phyloP scores from a whole-genome alignment of 2,329 filamentous ascomycete species.

The Botrytis sinoallii region DNA sequence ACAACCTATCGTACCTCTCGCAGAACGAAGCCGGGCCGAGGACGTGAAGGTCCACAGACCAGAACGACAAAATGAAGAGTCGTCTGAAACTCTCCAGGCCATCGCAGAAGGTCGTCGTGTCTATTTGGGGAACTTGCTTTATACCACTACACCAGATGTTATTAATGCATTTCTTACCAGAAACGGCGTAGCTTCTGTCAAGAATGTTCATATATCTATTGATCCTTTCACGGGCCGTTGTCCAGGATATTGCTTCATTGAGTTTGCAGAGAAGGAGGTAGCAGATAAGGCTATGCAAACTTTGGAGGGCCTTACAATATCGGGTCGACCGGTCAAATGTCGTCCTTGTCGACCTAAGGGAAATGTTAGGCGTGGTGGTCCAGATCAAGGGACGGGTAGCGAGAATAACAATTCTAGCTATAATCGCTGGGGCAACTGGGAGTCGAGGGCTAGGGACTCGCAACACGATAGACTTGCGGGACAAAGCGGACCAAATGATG shows the following conservation, averaged over 20 bases:
- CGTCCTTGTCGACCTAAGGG: background rate
- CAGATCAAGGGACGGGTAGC: background rate
- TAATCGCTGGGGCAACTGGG: constrained; percentile 10
- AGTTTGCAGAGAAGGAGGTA: background rate
- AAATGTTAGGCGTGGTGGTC: background rate
- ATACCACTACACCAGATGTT: background rate
- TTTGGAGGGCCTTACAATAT: background rate
- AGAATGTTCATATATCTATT: background rate
- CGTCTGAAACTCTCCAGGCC: background rate
- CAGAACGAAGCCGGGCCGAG: background rate
- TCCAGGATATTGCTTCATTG: constrained; percentile 8
- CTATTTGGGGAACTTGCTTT: constrained; percentile 6
- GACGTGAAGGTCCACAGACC: background rate
- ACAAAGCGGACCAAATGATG: background rate
- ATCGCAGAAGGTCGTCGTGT: constrained; percentile 6
- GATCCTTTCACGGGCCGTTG: background rate
- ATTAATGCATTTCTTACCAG: background rate
- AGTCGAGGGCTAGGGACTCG: background rate
- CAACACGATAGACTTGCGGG: background rate
- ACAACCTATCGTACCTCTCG: constrained; percentile 2
- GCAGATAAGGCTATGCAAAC: background rate
- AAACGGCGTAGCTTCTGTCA: background rate
- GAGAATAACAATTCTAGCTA: background rate
- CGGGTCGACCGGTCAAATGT: background rate
- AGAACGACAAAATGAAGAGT: background rate